Conservation (phyloP, 2,329 filamentous ascomycete species). For the Neopestalotiopsis sp. region DNA sequence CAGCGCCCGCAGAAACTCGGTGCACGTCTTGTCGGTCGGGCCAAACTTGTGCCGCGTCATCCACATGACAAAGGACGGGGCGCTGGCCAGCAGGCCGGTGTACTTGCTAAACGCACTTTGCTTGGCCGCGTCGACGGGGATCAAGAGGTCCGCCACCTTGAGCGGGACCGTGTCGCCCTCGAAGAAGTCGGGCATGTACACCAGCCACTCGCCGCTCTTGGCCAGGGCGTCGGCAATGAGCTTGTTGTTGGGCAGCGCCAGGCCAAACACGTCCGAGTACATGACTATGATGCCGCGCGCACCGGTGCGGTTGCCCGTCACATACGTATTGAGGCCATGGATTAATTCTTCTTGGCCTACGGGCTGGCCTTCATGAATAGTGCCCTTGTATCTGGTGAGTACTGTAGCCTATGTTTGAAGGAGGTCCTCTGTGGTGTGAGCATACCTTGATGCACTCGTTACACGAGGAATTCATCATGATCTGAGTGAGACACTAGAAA, state of each 20-base stretch:
- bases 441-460: constrained; percentile 11
- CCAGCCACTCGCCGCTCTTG: constrained; percentile 45
- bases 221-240: constrained; percentile 55
- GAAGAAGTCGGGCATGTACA: constrained; percentile 59
- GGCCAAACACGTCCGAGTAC: constrained; percentile 56
- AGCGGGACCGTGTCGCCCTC: constrained; percentile 41
- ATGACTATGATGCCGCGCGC: constrained; percentile 52
- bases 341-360: constrained; percentile 44
- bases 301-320: constrained; percentile 38
- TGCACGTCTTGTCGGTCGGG: constrained; percentile 37
- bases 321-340: constrained; percentile 51
- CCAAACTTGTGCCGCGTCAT: constrained; percentile 36
- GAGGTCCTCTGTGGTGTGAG: background rate
- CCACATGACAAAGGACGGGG: constrained; percentile 38
- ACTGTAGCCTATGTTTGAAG: background rate
- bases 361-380: constrained; percentile 16
- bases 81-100: constrained; percentile 40
- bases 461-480: background rate
- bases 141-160: constrained; percentile 25
- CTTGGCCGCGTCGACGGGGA: constrained; percentile 15
- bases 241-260: constrained; percentile 52
- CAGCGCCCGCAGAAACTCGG: constrained; percentile 37
- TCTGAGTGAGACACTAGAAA: background rate
- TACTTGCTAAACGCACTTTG: constrained; percentile 33
- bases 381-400: constrained; percentile 9